phyloP scores from a whole-genome alignment of 148 eudicot genomes.

The Fagopyrum esculentum region DNA sequence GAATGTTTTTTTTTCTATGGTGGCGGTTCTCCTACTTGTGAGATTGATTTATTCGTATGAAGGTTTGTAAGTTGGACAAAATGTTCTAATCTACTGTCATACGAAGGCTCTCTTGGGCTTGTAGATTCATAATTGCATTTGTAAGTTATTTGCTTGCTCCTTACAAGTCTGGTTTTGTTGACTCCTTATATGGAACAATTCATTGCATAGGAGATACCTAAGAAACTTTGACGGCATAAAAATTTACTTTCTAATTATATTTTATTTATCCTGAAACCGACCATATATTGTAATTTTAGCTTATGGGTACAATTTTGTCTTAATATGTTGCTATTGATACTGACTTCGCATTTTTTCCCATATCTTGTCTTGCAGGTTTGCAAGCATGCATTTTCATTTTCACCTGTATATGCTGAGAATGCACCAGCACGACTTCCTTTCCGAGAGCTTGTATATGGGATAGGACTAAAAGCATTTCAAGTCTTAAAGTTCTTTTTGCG shows the following conservation, averaged over 20 bases:
- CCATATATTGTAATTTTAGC: not conserved
- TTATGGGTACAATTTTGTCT: not conserved
- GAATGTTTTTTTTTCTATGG: not conserved
- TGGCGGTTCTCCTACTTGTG: not conserved
- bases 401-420: constrained; percentile 89
- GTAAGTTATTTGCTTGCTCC: too few species aligned
- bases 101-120: not conserved
- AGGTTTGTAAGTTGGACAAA: not conserved
- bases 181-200: not conserved
- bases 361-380: constrained; percentile 58
- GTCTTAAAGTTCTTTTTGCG: constrained; percentile 85
- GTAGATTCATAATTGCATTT: not conserved
- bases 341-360: not conserved
- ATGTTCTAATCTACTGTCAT: not conserved
- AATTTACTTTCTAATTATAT: not conserved
- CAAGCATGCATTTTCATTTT: constrained; percentile 90
- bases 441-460: constrained; percentile 76
- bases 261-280: not conserved
- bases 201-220: not conserved
- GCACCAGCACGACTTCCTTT: constrained; percentile 94
- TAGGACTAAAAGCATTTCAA: constrained; percentile 77
- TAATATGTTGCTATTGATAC: not conserved
- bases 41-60: not conserved
- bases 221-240: not conserved
- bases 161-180: not conserved